Evolutionary conservation across 75 land plant species (phyloP), one percentile per base, ranked within the genome.

Genomic region (Pseudotsuga menziesii): DNA sequence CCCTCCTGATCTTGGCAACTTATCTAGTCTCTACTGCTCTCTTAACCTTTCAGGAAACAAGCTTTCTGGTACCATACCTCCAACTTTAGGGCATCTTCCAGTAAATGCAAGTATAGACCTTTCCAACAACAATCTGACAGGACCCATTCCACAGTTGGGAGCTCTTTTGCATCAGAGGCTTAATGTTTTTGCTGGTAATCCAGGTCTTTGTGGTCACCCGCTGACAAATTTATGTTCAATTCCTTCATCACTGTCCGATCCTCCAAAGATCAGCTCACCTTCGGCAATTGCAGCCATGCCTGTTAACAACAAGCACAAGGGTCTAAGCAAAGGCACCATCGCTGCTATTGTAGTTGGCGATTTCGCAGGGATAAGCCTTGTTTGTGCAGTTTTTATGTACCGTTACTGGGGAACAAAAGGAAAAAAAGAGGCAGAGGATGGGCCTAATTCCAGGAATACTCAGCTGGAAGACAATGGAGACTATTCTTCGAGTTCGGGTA

Each of bases 81-180:
- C 80, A 11, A 63, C 70, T 20, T 75, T 92, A 56, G 89, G 84
- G 3, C 75, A 79, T 29, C 56, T 92, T 6, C 85, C 90, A 15
- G 76, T 59, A 20, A 86, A 84, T 48, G 92, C 86, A 57, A 88
- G 78, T 14, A 57, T 96, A 57, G 92, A 92, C 75, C 83, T 96
- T 62, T 87, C 92, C 4, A 86, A 83, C 83, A 94, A 89, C 79
- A 83, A 91, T 58, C 85, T 96, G 74, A 90, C 93, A 9, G 99
- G 99, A 11, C 32, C 74, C 15, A 84, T 96, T 48, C 99, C 99
- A 3, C 76, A 78, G 17, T 12, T 63, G 3, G 72, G 82, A 39
- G 54, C 81, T 27, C 74, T 90, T 41, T 39, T 25, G 14, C 57
- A 74, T 12, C 91, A 89, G 74, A 78, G 72, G 69, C 3, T 81